Base-by-base conservation (phyloP, 73 alveolate species). In the Paramecium primaurelia region DNA sequence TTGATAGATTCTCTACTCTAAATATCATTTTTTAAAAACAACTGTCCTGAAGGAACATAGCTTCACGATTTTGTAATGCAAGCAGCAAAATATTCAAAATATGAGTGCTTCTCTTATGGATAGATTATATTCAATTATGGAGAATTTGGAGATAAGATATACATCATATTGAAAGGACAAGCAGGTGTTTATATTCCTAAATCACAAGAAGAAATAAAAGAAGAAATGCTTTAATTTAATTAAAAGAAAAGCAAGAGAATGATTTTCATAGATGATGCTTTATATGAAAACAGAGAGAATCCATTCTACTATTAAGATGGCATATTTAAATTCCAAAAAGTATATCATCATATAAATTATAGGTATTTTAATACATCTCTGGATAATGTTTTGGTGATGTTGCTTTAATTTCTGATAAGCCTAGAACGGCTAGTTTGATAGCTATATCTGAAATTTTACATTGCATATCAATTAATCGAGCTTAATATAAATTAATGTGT, bases 321-420 rank as follows among this genome's bases (percentile, higher is more conserved):
- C 9, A 26, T 64, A 0, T 64, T 1, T 8, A 25, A 25, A 64
- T 64, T 32, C 22, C 45, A 64, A 9, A 64, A 64, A 8, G 84
- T 64, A 64, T 18, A 54, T 54, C 6, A 54, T 54, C 2, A 22
- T 34, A 11, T 25, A 64, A 64, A 25, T 2, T 14, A 32, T 32
- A 80, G 91, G 91, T 80, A 7, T 80, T 80, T 36, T 28, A 40
- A 44, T 80, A 22, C 25, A 16, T 42, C 16, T 18, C 91, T 42
- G 91, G 91, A 44, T 47, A 80, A 44, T 80, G 77, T 12, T 80
- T 80, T 80, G 91, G 91, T 6, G 91, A 80, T 45, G 91, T 80
- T 9, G 91, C 91, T 12, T 42, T 80, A 25, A 44, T 6, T 4
- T 80, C 71, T n/a, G 91, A 80, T 80, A 16, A 40, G 20, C 58